Base-by-base conservation (phyloP, 31 red algal species). In the Endocladia muricata region DNA sequence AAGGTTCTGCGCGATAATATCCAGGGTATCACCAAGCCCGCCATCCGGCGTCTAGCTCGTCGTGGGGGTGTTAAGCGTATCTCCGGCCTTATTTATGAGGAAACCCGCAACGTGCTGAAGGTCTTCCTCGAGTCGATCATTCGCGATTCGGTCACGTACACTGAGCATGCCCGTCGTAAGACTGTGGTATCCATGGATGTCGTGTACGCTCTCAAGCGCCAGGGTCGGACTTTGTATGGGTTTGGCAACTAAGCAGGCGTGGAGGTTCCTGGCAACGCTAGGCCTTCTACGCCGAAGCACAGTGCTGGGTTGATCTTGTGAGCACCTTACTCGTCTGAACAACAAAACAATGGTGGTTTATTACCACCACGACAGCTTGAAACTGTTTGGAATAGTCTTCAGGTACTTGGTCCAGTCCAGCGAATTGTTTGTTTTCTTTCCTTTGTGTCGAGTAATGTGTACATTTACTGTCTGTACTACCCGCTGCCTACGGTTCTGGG, bases 1-100 rank as follows among this genome's bases (percentile, higher is more conserved):
- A 99, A 99, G 93, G 92, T 99, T 15, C 73, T 99, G 78, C 82
- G 96, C 2, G 96, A 99, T 77, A 99, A 99, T 69, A 99, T 99
- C 81, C 96, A 99, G 90, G 96, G 96, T 22, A 99, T 99, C 44
- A 99, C 96, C 13, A 99, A 99, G 86, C 96, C 96, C 22, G 96
- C 96, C 54, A 99, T 99, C 38, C 96, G 96, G 59, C 96, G 96
- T 90, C 88, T 99, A 21, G 96, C 96, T 0, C 92, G 96, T 49
- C 84, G 96, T 35, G 96, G 96, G 11, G 96, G 96, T 79, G 96
- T 99, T 56, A 99, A 99, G 81, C 92, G 96, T 76, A 99, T 99
- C 63, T 95, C 92, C 0, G 96, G 96, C 1, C 87, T 99, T 21
- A 99, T 99, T 66, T 99, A 99, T 41, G 96, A 99, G 68, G 96